These are phyloP conservation scores for Micractinium conductrix DNA, from an alignment of 139 green algal genomes.

Conservation along the genomic window DNA sequence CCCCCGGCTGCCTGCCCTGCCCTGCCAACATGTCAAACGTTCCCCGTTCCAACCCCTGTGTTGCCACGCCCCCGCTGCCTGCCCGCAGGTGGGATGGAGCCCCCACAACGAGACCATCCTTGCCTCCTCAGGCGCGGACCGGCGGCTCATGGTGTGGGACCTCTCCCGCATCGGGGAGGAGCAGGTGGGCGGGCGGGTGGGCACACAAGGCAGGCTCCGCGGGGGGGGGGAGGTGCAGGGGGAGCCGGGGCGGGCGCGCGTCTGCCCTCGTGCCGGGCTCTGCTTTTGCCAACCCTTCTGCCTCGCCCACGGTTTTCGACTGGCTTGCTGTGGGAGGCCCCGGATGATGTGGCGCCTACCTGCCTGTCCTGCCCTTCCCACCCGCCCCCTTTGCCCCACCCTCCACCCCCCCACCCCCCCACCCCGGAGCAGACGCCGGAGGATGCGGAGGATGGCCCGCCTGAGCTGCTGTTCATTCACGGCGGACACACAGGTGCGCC, in stretches of 20 bases:
- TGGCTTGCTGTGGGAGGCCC: no score
- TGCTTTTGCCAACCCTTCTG: no score
- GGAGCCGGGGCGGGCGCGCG: no score
- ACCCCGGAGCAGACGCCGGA: constrained; percentile 74
- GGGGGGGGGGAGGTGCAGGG: no score
- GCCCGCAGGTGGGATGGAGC: constrained; percentile 89
- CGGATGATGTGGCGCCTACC: no score
- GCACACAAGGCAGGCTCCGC: no score
- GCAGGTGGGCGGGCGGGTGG: constrained; percentile 64
- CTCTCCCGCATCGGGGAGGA: constrained; percentile 95
- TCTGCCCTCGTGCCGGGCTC: no score
- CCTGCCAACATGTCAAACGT: no score
- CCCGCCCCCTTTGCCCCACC: neutral
- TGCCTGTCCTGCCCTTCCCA: neutral
- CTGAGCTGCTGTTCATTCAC: constrained; percentile 96
- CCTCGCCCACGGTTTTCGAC: no score
- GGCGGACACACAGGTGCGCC: constrained; percentile 95
- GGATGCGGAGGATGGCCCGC: constrained; percentile 97
- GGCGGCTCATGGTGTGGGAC: constrained; percentile 98
- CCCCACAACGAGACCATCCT: constrained; percentile 97
- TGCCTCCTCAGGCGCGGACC: constrained; percentile 92
- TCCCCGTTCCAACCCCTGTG: no score
- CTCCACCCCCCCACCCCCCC: neutral
- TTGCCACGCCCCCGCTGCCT: neutral
- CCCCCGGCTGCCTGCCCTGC: no score